These are phyloP conservation scores for Castanea crenata DNA, from an alignment of 306 rosid genomes.

Conservation along the genomic window DNA sequence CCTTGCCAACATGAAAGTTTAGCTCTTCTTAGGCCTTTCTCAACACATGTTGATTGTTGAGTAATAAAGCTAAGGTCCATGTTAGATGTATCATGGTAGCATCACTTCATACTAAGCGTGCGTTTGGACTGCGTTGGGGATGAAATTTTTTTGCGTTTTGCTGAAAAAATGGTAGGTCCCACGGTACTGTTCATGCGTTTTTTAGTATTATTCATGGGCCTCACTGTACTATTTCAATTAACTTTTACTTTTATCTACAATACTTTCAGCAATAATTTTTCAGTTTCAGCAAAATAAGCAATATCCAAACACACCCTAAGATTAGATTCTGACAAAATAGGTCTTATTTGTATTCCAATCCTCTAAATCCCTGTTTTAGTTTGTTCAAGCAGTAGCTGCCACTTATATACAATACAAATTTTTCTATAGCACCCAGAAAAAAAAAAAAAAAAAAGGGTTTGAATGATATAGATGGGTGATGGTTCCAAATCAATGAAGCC, in stretches of 20 bases:
- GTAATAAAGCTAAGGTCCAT: neutral
- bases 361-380: neutral
- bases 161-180: too few species aligned
- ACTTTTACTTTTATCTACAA: too few species aligned
- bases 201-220: too few species aligned
- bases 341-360: neutral
- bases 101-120: neutral
- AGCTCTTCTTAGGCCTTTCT: constrained; percentile 12
- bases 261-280: too few species aligned
- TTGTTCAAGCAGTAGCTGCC: too few species aligned
- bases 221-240: too few species aligned
- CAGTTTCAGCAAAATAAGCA: too few species aligned
- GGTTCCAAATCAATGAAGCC: neutral
- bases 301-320: neutral
- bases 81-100: neutral
- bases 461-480: neutral
- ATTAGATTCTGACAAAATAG: neutral
- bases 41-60: neutral
- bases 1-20: constrained; percentile 17
- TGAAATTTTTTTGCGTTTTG: too few species aligned
- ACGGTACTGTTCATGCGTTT: too few species aligned
- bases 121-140: too few species aligned
- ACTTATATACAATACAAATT: neutral
- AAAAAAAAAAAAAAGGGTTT: too few species aligned
- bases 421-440: neutral